Conservation (phyloP, 2,329 filamentous ascomycete species). For the Taxawa tesnikishii region DNA sequence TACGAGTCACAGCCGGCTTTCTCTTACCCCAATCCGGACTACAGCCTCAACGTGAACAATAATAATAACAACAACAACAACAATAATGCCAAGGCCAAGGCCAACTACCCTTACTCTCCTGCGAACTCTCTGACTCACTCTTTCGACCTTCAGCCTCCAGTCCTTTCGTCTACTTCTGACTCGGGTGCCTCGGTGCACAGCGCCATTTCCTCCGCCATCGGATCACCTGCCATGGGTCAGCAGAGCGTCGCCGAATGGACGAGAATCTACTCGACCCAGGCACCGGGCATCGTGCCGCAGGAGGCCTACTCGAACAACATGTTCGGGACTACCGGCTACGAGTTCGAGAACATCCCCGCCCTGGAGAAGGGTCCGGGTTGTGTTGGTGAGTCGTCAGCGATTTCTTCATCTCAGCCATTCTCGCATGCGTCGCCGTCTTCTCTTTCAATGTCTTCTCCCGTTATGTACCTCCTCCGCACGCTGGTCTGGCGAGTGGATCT, state of each 20-base stretch:
- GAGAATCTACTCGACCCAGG: slow-evolving; percentile 43
- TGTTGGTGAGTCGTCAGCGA: slow-evolving; percentile 34
- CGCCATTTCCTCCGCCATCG: slow-evolving; percentile 36
- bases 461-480: too few relatives aligned
- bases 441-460: slow-evolving; percentile 5
- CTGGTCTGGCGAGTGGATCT: too few relatives aligned
- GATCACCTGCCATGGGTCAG: slow-evolving; percentile 45
- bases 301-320: slow-evolving; percentile 39
- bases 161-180: slow-evolving; percentile 36
- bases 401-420: slow-evolving; percentile 23
- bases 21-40: slow-evolving; percentile 20
- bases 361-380: slow-evolving; percentile 32
- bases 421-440: slow-evolving; percentile 12
- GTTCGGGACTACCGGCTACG: slow-evolving; percentile 44
- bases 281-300: slow-evolving; percentile 50
- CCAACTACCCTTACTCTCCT: slow-evolving; percentile 30
- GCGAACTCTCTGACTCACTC: slow-evolving; percentile 29
- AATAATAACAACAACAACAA: too few relatives aligned
- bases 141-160: slow-evolving; percentile 31
- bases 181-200: slow-evolving; percentile 36
- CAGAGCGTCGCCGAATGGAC: slow-evolving; percentile 48
- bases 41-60: slow-evolving; percentile 22
- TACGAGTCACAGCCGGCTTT: slow-evolving; percentile 21
- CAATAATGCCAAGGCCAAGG: too few relatives aligned
- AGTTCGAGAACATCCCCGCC: slow-evolving; percentile 36